Base-by-base conservation (phyloP, 352 stramenopile genomes). In the Thraustochytrium sp. region DNA sequence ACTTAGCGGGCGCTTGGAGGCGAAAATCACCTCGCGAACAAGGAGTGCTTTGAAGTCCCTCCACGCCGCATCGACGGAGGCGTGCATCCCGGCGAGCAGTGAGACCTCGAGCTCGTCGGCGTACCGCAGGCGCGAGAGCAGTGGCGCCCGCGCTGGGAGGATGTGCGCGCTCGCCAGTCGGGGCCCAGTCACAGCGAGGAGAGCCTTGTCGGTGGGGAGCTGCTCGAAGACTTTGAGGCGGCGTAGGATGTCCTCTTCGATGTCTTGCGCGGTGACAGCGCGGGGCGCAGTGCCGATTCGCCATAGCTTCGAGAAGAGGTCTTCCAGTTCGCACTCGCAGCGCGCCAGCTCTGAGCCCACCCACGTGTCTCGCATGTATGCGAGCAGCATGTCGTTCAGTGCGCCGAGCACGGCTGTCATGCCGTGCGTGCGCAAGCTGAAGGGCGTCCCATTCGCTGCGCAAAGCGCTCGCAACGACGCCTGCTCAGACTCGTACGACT, bases 301-400 rank as follows among this genome's bases (percentile, higher is more conserved):
- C 5, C 5, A 5, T 5, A 63, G 26, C 54, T 63, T 5, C 36
- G 5, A 5, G 5, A 63, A 16, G 5, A 63, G 54, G 36, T 34
- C 54, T 21, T 21, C 11, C 5, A 63, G 54, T 21, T 5, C 21
- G 5, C 13, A 11, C 5, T 21, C 11, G 5, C 5, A 13, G 5
- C 21, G 5, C 18, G 5, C 18, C 26, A 63, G 54, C 54, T 63
- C 54, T 34, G 72, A 36, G 18, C 86, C 82, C 1, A 89, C 83
- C 86, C 86, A 90, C 0, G 31, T n/a, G 3, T 46, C 62, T 3
- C 75, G 56, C 5, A 88, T 83, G 73, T 90, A 85, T 2, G 78
- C 44, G 4, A 64, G 84, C 29, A 90, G 48, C 84, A 89, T 88
- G 51, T 82, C 54, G 49, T 90, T 86, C 3, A 89, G 38, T 29